phyloP scores from a whole-genome alignment of 768 basidiomycete species.

The Polyporus arcularius region DNA sequence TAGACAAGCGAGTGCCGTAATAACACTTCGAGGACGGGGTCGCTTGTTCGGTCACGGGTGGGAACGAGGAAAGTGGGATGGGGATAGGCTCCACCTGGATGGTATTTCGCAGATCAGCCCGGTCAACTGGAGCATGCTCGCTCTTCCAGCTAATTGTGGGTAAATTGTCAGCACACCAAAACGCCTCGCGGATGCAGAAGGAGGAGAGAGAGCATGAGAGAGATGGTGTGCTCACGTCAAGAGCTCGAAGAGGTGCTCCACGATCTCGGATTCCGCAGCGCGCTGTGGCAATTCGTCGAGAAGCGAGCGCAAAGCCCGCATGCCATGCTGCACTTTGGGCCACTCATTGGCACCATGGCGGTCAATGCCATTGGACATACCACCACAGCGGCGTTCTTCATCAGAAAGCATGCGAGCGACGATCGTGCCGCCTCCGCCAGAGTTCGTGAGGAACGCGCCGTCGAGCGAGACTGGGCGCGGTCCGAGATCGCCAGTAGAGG shows the following conservation, averaged over 20 bases:
- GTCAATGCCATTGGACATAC: conserved; percentile 77
- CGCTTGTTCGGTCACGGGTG: neutral
- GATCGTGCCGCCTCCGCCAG: conserved; percentile 65
- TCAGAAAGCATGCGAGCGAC: conserved; percentile 51
- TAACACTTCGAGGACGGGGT: conserved; percentile 15
- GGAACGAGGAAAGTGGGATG: conserved; percentile 15
- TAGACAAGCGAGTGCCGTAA: conserved; percentile 77
- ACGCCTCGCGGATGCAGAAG: neutral
- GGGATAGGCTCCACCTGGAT: conserved; percentile 60
- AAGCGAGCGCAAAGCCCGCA: conserved; percentile 44
- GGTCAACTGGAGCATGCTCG: conserved; percentile 42
- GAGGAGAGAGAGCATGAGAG: conserved; percentile 10
- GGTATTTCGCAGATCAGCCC: conserved; percentile 60
- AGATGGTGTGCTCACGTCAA: conserved; percentile 57
- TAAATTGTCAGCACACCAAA: neutral
- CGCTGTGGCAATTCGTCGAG: conserved; percentile 39
- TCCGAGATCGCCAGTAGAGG: neutral
- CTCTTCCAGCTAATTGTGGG: conserved; percentile 19
- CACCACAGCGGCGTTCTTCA: conserved; percentile 53
- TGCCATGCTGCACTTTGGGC: conserved; percentile 74
- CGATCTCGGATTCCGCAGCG: conserved; percentile 52
- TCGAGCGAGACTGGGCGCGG: conserved; percentile 44
- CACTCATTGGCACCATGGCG: conserved; percentile 60
- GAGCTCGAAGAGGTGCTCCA: conserved; percentile 61
- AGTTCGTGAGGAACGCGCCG: conserved; percentile 64